Percentiles rank a stretch among this genome's conserved stretches.
Conservation (phyloP, 371 early-diverging fungal species). For the Rhizopus arrhizus region DNA sequence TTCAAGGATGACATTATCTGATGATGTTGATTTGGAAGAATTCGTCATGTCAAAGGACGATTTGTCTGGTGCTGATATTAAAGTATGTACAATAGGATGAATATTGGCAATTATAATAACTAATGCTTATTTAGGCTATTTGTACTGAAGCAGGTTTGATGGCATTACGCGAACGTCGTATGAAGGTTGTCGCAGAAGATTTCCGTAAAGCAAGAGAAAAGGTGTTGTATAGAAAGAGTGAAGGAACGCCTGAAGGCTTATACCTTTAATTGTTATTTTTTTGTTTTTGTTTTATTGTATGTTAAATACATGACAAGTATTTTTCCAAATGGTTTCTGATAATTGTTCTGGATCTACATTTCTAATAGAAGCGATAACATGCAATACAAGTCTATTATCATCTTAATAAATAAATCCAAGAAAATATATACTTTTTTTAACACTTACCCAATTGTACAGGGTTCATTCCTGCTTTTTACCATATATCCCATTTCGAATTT, state of each 20-base stretch:
- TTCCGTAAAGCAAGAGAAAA: conserved; percentile 99
- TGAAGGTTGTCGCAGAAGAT: conserved; percentile 98
- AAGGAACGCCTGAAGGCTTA: conserved; percentile 97
- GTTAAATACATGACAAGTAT: conserved; percentile 59
- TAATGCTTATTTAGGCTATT: conserved; percentile 73
- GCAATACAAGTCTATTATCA: conserved; percentile 57
- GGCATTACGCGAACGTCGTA: conserved; percentile 98
- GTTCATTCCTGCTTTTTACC: conserved; percentile 90
- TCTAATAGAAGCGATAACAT: conserved; percentile 61
- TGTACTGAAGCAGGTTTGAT: conserved; percentile 99
- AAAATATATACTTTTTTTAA: neutral
- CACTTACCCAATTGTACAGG: conserved; percentile 70
- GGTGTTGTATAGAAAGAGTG: conserved; percentile 98
- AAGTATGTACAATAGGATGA: conserved; percentile 52
- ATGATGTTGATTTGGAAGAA: conserved; percentile 98
- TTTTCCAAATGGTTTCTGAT: conserved; percentile 61
- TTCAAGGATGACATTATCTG: conserved; percentile 95
- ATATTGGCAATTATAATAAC: neutral
- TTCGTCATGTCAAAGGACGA: conserved; percentile 99
- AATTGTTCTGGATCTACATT: conserved; percentile 49
- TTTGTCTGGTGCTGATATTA: conserved; percentile 99
- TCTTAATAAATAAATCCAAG: neutral
- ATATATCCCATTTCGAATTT: conserved; percentile 68
- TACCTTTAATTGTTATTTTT: conserved; percentile 65
- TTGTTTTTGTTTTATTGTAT: conserved; percentile 11